These are phyloP conservation scores for Backusella australiensis DNA, from an alignment of 192 early-diverging fungal genomes.

Conservation along the genomic window DNA sequence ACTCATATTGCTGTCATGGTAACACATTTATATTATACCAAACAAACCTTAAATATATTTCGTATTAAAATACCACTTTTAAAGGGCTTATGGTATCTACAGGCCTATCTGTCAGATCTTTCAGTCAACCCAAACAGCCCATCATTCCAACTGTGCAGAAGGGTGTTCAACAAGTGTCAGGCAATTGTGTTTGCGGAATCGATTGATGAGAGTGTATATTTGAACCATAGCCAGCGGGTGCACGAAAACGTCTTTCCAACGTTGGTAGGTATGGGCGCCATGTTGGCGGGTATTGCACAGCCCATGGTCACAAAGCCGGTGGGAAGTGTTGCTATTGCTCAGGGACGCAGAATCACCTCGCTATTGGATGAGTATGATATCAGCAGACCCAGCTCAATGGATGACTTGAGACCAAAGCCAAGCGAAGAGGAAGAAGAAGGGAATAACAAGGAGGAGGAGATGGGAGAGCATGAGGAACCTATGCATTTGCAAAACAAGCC, in stretches of 20 bases:
- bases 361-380: slow-evolving; percentile 5
- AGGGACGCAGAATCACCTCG: slow-evolving; percentile 63
- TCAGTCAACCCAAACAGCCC: slow-evolving; percentile 60
- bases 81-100: slow-evolving; percentile 89
- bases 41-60: background rate
- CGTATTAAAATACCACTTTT: background rate
- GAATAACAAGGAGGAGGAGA: background rate
- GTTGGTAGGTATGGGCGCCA: slow-evolving; percentile 84
- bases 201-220: background rate
- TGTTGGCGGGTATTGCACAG: slow-evolving; percentile 69
- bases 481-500: slow-evolving; percentile 28
- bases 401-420: background rate
- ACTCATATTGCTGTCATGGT: slow-evolving; percentile 87
- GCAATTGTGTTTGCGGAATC: slow-evolving; percentile 69
- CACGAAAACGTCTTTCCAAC: slow-evolving; percentile 73
- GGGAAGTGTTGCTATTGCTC: slow-evolving; percentile 74
- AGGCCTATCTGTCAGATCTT: slow-evolving; percentile 81
- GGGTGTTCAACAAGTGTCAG: slow-evolving; percentile 84
- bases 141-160: slow-evolving; percentile 74
- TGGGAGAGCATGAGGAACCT: slow-evolving; percentile 3
- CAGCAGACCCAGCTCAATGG: background rate
- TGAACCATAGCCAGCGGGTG: slow-evolving; percentile 56
- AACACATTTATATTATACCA: slow-evolving; percentile 18
- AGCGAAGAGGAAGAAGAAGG: background rate
- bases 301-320: slow-evolving; percentile 67